phyloP scores from a whole-genome alignment of 2,329 filamentous ascomycete species.

The Penicillium crustosum region DNA sequence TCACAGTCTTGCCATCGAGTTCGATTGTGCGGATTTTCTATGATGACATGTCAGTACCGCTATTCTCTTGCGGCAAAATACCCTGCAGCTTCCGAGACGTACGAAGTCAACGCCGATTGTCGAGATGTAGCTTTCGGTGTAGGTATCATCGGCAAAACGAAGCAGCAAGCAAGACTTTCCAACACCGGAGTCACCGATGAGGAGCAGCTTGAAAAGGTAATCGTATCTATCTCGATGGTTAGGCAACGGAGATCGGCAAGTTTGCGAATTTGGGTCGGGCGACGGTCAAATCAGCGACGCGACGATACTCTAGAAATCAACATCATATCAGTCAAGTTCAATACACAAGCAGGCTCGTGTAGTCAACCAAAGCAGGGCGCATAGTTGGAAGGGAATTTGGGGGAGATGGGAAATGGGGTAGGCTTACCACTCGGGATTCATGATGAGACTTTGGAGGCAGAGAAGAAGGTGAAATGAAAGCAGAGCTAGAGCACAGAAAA shows the following conservation, averaged over 20 bases:
- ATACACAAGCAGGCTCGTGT: neutral
- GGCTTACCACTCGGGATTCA: conserved; percentile 53
- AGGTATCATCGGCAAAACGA: conserved; percentile 98
- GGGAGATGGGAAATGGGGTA: conserved; percentile 8
- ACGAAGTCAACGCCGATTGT: conserved; percentile 99
- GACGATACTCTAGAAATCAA: conserved; percentile 27
- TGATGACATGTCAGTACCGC: conserved; percentile 21
- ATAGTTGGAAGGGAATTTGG: conserved; percentile 5
- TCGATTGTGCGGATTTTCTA: conserved; percentile 99
- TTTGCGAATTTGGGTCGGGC: conserved; percentile 1
- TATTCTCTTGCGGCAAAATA: conserved; percentile 1
- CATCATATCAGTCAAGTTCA: conserved; percentile 13
- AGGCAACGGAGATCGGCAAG: conserved; percentile 25
- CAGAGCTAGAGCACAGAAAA: conserved; percentile 2
- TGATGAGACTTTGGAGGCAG: conserved; percentile 31
- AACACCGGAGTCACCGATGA: conserved; percentile 99
- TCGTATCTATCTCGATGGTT: conserved; percentile 75
- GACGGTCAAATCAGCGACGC: neutral
- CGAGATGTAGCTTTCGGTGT: conserved; percentile 99
- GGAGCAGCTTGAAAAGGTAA: conserved; percentile 99
- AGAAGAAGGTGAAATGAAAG: conserved; percentile 12
- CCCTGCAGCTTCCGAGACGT: conserved; percentile 46
- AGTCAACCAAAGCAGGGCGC: conserved; percentile 2
- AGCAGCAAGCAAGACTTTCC: conserved; percentile 99
- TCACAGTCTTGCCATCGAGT: conserved; percentile 98